A percentile compares a stretch with the other conserved stretches of the same genome.
Evolutionary conservation across 352 stramenopile species (phyloP).

Genomic region (Blastocystis hominis): DNA sequence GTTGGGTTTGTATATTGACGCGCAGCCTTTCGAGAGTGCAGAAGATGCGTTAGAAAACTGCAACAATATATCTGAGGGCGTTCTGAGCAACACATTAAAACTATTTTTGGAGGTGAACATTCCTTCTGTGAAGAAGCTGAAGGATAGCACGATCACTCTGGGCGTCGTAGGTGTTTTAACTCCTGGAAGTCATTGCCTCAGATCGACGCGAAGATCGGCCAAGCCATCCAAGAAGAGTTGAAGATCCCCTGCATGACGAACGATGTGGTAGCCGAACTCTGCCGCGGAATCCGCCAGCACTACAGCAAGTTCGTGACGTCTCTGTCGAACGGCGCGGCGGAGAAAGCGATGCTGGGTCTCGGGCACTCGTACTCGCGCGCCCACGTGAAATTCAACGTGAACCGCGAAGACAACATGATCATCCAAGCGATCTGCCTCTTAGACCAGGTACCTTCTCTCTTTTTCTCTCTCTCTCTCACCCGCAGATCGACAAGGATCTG

Average conservation of each 20-base stretch:
- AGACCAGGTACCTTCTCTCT: slow-evolving; percentile 72
- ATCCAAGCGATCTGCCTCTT: slow-evolving; percentile 98
- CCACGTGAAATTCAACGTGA: slow-evolving; percentile 99
- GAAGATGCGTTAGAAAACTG: slow-evolving; percentile 98
- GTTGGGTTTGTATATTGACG: background rate
- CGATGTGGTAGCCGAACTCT: slow-evolving; percentile 88
- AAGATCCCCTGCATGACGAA: slow-evolving; percentile 86
- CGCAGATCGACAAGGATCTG: slow-evolving; percentile 94
- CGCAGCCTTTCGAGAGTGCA: slow-evolving; percentile 89
- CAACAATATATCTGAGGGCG: slow-evolving; percentile 87
- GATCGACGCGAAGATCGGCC: slow-evolving; percentile 82
- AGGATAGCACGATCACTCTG: slow-evolving; percentile 77
- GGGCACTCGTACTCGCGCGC: slow-evolving; percentile 95
- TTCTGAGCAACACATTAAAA: slow-evolving; percentile 82
- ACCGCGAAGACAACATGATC: slow-evolving; percentile 99
- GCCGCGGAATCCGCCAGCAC: slow-evolving; percentile 88
- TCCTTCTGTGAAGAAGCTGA: slow-evolving; percentile 83
- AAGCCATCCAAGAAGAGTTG: slow-evolving; percentile 86
- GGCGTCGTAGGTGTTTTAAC: slow-evolving; percentile 68
- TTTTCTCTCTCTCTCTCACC: slow-evolving; percentile 78
- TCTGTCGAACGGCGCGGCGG: slow-evolving; percentile 82
- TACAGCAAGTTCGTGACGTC: slow-evolving; percentile 94
- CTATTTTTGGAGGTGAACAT: slow-evolving; percentile 99
- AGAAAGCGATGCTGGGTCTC: slow-evolving; percentile 94
- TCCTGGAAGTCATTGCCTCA: background rate